Evolutionary conservation across 192 early-diverging fungal genomes (phyloP).

Genomic region (Mortierella antarctica): DNA sequence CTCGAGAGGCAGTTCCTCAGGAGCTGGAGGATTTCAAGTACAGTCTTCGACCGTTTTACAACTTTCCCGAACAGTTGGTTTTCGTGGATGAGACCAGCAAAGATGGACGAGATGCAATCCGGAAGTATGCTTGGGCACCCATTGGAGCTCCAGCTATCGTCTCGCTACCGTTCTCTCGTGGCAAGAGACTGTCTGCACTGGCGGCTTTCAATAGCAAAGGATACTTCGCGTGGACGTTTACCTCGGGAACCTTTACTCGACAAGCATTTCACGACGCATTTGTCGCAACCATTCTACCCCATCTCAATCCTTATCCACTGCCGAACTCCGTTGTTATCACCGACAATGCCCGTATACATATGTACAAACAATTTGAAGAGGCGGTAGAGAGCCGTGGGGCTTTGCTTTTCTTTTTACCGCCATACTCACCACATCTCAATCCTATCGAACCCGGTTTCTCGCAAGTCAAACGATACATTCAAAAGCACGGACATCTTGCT

Average conservation of each 20-base stretch:
- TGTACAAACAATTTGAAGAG: constrained; percentile 7
- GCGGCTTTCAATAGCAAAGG: background rate
- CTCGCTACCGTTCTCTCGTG: background rate
- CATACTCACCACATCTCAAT: constrained; percentile 13
- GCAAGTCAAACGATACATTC: background rate
- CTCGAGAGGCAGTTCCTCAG: constrained; percentile 4
- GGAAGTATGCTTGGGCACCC: constrained; percentile 1
- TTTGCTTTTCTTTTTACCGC: background rate
- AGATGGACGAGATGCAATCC: background rate
- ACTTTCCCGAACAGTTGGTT: constrained; percentile 5
- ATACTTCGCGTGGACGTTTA: constrained; percentile 1
- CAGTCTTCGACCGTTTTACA: constrained; percentile 1
- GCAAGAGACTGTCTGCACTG: background rate
- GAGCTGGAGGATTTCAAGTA: background rate
- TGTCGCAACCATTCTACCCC: background rate
- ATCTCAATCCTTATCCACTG: background rate
- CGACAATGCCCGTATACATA: constrained; percentile 12
- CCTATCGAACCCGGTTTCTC: constrained; percentile 10
- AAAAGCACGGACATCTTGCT: constrained; percentile 1
- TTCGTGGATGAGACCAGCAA: constrained; percentile 13
- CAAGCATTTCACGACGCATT: background rate
- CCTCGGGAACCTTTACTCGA: background rate
- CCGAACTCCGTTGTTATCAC: constrained; percentile 11
- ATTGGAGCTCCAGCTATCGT: constrained; percentile 2
- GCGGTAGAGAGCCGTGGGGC: background rate